These are phyloP conservation scores for Cutaneotrichosporon arboriforme DNA, from an alignment of 1,284 basidiomycete species.

Conservation along the genomic window DNA sequence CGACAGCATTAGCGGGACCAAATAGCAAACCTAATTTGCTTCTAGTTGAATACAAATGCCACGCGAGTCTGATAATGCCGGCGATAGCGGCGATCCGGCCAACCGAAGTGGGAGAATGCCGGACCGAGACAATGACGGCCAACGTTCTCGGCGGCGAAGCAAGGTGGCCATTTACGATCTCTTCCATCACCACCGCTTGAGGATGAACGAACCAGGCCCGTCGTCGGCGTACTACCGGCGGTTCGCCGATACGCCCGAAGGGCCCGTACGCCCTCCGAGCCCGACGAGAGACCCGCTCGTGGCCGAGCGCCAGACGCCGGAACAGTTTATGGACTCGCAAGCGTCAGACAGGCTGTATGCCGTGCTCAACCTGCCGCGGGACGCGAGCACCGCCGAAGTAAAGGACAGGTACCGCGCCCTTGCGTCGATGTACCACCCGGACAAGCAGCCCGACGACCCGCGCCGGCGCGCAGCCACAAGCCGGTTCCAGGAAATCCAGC, in stretches of 20 bases:
- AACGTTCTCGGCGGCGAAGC: not conserved
- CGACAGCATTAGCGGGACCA: no score
- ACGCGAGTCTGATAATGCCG: no score
- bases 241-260: conserved; percentile 31
- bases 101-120: not conserved
- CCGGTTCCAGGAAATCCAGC: conserved; percentile 41
- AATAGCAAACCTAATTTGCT: no score
- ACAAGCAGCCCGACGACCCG: conserved; percentile 50
- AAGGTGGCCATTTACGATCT: not conserved
- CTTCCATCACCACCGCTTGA: not conserved
- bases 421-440: conserved; percentile 52
- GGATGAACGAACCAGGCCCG: conserved; percentile 39
- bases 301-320: conserved; percentile 1
- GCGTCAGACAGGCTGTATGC: conserved; percentile 31
- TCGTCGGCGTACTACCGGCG: conserved; percentile 36
- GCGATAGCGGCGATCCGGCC: no score
- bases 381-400: conserved; percentile 37
- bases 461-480: conserved; percentile 31
- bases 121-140: not conserved
- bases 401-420: conserved; percentile 41
- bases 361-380: conserved; percentile 39
- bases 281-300: conserved; percentile 28
- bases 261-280: conserved; percentile 32
- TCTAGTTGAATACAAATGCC: no score
- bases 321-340: conserved; percentile 10